A percentile compares a stretch with the other conserved stretches of the same genome.
These are phyloP conservation scores for Puccinia horiana DNA, from an alignment of 1,284 basidiomycete species.

Conservation along the genomic window DNA sequence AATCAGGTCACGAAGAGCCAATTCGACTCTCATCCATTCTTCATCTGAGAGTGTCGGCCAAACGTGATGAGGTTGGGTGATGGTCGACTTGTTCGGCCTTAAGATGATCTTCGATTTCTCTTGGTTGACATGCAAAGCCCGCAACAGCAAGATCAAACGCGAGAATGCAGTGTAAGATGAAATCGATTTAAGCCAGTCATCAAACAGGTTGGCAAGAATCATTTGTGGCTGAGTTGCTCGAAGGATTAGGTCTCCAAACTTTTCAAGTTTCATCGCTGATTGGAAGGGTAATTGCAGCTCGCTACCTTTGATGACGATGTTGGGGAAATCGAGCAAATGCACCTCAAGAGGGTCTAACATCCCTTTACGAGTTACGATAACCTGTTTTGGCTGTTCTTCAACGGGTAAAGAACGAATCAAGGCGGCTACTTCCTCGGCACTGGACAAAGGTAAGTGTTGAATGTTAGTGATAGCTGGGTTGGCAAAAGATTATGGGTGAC, in stretches of 20 bases:
- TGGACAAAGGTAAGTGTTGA: background rate
- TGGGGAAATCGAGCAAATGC: slow-evolving; percentile 96
- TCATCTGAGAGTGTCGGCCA: slow-evolving; percentile 95
- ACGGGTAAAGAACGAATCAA: slow-evolving; percentile 94
- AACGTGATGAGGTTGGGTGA: slow-evolving; percentile 94
- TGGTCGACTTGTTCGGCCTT: slow-evolving; percentile 70
- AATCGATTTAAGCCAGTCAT: slow-evolving; percentile 99
- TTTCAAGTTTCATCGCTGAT: slow-evolving; percentile 99
- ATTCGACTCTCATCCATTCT: slow-evolving; percentile 99
- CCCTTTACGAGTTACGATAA: slow-evolving; percentile 98
- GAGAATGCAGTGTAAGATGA: slow-evolving; percentile 99
- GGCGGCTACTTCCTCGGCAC: slow-evolving; percentile 96
- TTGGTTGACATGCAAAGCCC: slow-evolving; percentile 97
- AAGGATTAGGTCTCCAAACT: slow-evolving; percentile 89
- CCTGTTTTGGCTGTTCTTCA: slow-evolving; percentile 98
- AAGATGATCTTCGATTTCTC: slow-evolving; percentile 84
- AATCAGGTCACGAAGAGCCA: slow-evolving; percentile 91
- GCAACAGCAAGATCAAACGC: slow-evolving; percentile 88
- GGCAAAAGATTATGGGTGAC: background rate
- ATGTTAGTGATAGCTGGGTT: background rate
- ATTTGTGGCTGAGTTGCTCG: slow-evolving; percentile 98
- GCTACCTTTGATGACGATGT: slow-evolving; percentile 99
- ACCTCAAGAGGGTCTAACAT: slow-evolving; percentile 92
- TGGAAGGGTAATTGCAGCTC: slow-evolving; percentile 99
- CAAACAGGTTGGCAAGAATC: slow-evolving; percentile 95